phyloP scores from a whole-genome alignment of 805 yeast species.

The Maudiozyma barnettii region DNA sequence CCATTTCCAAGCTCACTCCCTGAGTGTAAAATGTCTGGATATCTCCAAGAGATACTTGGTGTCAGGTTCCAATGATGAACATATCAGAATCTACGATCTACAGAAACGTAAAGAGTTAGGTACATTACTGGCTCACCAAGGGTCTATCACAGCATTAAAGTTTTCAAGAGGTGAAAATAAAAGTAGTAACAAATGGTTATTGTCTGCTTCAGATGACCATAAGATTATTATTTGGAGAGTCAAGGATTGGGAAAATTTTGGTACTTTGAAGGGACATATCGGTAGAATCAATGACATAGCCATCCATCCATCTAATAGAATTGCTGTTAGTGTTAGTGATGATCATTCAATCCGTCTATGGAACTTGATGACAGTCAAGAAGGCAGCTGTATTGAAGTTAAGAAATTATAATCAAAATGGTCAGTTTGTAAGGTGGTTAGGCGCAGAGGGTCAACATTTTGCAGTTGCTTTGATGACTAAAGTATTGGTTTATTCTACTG shows the following conservation, averaged over 20 bases:
- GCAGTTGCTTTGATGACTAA: slow-evolving; percentile 64
- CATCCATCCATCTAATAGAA: slow-evolving; percentile 82
- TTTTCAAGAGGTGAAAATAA: slow-evolving; percentile 47
- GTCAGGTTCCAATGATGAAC: slow-evolving; percentile 93
- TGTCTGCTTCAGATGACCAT: slow-evolving; percentile 88
- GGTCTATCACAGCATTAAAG: slow-evolving; percentile 68
- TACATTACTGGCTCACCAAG: slow-evolving; percentile 78
- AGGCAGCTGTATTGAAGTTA: slow-evolving; percentile 75
- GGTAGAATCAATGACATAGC: slow-evolving; percentile 78
- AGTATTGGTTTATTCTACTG: slow-evolving; percentile 55
- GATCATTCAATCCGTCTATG: slow-evolving; percentile 81
- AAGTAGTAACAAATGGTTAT: slow-evolving; percentile 56
- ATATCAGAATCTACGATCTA: slow-evolving; percentile 84
- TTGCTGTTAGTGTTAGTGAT: slow-evolving; percentile 81
- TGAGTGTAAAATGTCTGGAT: slow-evolving; percentile 80
- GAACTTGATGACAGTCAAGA: slow-evolving; percentile 94
- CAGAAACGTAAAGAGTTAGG: slow-evolving; percentile 93
- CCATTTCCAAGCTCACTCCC: slow-evolving; percentile 90
- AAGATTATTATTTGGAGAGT: slow-evolving; percentile 87
- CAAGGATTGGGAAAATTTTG: slow-evolving; percentile 92
- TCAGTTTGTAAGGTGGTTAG: slow-evolving; percentile 59
- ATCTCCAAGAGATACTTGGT: slow-evolving; percentile 76
- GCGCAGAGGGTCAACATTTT: slow-evolving; percentile 54
- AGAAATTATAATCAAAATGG: slow-evolving; percentile 60
- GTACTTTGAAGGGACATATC: slow-evolving; percentile 79